Percentiles rank a stretch among this genome's conserved stretches.
phyloP scores from a whole-genome alignment of 768 basidiomycete species.

The Daedalea quercina region DNA sequence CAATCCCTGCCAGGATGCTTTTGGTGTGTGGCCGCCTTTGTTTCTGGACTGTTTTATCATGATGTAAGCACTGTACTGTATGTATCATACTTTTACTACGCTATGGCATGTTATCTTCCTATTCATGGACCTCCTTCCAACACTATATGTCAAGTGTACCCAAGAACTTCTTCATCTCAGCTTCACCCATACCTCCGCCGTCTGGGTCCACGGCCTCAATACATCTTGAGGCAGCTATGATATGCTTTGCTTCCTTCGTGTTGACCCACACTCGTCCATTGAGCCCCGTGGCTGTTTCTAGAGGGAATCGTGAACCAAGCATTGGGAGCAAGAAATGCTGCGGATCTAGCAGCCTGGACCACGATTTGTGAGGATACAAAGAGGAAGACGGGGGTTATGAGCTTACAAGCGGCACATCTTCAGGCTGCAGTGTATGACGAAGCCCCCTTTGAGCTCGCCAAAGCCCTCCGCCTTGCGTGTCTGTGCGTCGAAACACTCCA shows the following conservation, averaged over 20 bases:
- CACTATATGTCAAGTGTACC: constrained; percentile 34
- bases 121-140: not conserved
- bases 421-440: constrained; percentile 74
- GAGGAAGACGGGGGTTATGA: not conserved
- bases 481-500: constrained; percentile 94
- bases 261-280: constrained; percentile 93
- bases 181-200: constrained; percentile 54
- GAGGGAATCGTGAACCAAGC: constrained; percentile 74
- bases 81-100: not conserved
- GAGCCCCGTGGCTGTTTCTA: constrained; percentile 84
- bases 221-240: constrained; percentile 69
- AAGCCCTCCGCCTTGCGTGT: constrained; percentile 90
- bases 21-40: not conserved
- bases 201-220: constrained; percentile 80
- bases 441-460: constrained; percentile 88
- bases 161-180: constrained; percentile 45
- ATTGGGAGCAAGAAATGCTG: constrained; percentile 78
- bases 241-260: constrained; percentile 64
- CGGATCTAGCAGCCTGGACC: constrained; percentile 65
- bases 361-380: constrained; percentile 2
- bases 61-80: not conserved
- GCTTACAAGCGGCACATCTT: constrained; percentile 82
- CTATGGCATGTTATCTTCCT: not conserved
- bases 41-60: constrained; percentile 2
- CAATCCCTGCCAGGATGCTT: not conserved